Conservation (phyloP, 139 green algal species). For the Tetradesmus lagerheimii region DNA sequence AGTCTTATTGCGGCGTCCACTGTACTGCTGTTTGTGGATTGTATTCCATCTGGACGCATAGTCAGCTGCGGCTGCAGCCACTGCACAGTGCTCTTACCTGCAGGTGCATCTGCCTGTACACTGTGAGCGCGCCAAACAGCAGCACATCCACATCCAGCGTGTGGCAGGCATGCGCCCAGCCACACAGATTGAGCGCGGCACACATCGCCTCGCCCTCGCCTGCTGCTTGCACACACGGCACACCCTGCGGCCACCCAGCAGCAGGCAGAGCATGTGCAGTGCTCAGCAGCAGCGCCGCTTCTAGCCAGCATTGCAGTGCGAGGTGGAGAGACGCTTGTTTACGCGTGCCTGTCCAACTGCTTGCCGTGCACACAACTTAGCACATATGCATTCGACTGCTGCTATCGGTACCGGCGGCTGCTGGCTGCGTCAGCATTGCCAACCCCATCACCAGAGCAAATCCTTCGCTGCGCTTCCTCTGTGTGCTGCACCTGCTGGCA, state of each 20-base stretch:
- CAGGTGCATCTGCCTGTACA: conserved; percentile 61
- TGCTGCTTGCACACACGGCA: conserved; percentile 76
- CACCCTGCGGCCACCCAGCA: conserved; percentile 59
- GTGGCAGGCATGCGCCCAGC: conserved; percentile 64
- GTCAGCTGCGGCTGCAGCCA: not conserved
- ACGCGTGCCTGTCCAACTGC: not conserved
- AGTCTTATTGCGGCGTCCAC: no score
- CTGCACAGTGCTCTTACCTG: conserved; percentile 4
- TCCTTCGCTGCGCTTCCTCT: not conserved
- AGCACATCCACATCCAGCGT: conserved; percentile 78
- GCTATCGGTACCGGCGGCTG: not conserved
- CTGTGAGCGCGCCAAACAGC: conserved; percentile 75
- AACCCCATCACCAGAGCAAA: not conserved
- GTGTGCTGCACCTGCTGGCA: not conserved
- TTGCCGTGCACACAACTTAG: no score
- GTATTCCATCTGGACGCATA: no score
- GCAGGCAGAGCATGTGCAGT: not conserved
- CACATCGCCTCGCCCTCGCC: conserved; percentile 87
- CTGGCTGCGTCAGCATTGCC: not conserved
- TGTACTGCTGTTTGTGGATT: no score
- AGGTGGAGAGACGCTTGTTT: not conserved
- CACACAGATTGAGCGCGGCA: conserved; percentile 69
- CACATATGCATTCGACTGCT: not conserved
- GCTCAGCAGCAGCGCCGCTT: not conserved
- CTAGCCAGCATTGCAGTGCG: not conserved